These are phyloP conservation scores for Calonectria crousiana DNA, from an alignment of 2,329 filamentous ascomycete species.

Conservation along the genomic window DNA sequence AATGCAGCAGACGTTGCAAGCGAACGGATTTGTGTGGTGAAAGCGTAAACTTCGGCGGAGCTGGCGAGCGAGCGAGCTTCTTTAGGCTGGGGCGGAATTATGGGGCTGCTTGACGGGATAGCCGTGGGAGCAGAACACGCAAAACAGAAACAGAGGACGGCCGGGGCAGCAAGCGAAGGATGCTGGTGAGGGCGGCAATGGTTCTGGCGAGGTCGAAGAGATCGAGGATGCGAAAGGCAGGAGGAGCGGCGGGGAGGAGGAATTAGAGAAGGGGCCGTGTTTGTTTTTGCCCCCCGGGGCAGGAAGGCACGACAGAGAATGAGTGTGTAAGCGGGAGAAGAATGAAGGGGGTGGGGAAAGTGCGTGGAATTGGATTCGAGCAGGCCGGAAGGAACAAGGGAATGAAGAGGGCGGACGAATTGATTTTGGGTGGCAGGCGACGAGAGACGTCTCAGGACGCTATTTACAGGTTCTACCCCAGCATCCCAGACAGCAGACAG, in stretches of 20 bases:
- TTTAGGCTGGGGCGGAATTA: constrained; percentile 24
- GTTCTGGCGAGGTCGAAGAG: neutral
- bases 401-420: constrained; percentile 13
- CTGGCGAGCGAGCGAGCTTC: constrained; percentile 26
- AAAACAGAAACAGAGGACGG: neutral
- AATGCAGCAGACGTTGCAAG: constrained; percentile 18
- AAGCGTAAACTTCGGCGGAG: constrained; percentile 19
- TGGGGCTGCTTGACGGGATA: constrained; percentile 17
- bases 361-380: constrained; percentile 18
- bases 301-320: constrained; percentile 10
- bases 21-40: constrained; percentile 10
- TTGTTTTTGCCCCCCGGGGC: constrained; percentile 17
- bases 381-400: constrained; percentile 13
- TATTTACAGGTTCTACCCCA: constrained; percentile 3
- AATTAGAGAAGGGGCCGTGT: neutral
- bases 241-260: neutral
- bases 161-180: neutral
- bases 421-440: constrained; percentile 10
- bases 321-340: constrained; percentile 24
- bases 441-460: constrained; percentile 4
- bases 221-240: constrained; percentile 16
- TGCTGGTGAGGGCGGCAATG: neutral
- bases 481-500: constrained; percentile 7
- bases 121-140: neutral
- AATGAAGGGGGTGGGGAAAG: constrained; percentile 27